A percentile compares a stretch with the other conserved stretches of the same genome.
phyloP scores from a whole-genome alignment of 495 filamentous ascomycete species.

The Astrothelium subdiscretum region DNA sequence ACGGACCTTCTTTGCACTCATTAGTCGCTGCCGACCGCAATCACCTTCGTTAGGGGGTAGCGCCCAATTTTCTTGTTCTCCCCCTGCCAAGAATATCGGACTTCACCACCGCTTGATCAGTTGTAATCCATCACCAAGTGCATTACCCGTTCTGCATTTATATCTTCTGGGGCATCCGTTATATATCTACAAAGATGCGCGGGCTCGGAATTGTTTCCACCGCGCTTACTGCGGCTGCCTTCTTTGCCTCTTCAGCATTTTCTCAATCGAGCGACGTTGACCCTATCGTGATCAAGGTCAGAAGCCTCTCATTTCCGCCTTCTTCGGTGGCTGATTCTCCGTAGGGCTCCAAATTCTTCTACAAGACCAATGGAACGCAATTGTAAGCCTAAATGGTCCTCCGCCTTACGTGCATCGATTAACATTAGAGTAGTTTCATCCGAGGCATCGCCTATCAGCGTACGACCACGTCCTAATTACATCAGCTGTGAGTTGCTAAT shows the following conservation, averaged over 20 bases:
- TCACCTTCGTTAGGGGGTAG: background rate
- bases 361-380: conserved; percentile 59
- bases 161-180: too few species aligned
- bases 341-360: conserved; percentile 72
- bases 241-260: conserved; percentile 21
- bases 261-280: conserved; percentile 17
- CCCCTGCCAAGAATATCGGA: background rate
- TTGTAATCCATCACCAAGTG: background rate
- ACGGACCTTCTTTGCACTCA: background rate
- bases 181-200: conserved; percentile 15
- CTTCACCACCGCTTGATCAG: background rate
- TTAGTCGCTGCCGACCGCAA: background rate
- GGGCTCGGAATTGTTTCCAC: conserved; percentile 13
- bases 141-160: too few species aligned
- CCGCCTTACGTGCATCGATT: background rate
- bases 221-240: conserved; percentile 18
- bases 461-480: conserved; percentile 21
- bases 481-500: conserved; percentile 3
- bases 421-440: conserved; percentile 43
- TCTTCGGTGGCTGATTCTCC: background rate
- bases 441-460: conserved; percentile 83
- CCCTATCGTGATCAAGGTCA: conserved; percentile 31
- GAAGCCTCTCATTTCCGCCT: conserved; percentile 6
- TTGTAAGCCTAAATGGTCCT: conserved; percentile 44
- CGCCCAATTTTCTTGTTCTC: background rate